Evolutionary conservation across 176 grass and related monocot species (phyloP), one percentile per base, ranked within the genome.

Genomic region (Lolium rigidum): DNA sequence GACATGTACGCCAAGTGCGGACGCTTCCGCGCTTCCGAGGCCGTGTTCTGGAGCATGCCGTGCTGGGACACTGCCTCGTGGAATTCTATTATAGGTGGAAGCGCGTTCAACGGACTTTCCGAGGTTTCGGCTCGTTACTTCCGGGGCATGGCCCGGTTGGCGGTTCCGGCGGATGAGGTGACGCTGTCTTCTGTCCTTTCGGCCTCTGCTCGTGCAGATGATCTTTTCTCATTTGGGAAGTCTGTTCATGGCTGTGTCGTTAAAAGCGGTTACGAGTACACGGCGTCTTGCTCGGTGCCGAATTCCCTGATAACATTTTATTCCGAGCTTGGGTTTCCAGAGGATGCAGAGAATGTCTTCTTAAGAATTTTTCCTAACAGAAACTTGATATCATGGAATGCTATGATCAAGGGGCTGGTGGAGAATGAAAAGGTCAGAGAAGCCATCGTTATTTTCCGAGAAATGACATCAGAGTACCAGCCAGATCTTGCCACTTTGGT

Each of bases 361-460:
- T 26, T 73, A 9, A 57, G 57, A 48, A 75, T 70, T n/a, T n/a
- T n/a, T 90, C 39, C 3, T 3, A 82, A 88, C 76, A 95, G 74
- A 82, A 98, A 87, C 47, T 83, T 89, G 54, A 80, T 95, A 81
- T 93, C 91, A 20, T 95, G 93, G 92, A 98, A 98, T 88, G 77
- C 89, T 4, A 83, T 93, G 92, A 92, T 98, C 74, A 93, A 85
- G 83, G 91, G 93, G 1, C 56, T 98, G 39, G 47, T 93, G 41
- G 71, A 76, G 12, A 89, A 92, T 79, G 89, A 67, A 71, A 87
- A 83, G 72, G 22, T 76, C 22, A 63, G 14, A 1, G 69, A 90
- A 83, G 86, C 88, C 52, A 71, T 95, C 44, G 10, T 24, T 58
- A 21, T 69, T 74, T 92, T 98, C 37, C 22, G 7, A 31, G 64